Evolutionary conservation across 2,329 filamentous ascomycete species (phyloP), one percentile per base, ranked within the genome.

Genomic region (Fusarium nygamai): DNA sequence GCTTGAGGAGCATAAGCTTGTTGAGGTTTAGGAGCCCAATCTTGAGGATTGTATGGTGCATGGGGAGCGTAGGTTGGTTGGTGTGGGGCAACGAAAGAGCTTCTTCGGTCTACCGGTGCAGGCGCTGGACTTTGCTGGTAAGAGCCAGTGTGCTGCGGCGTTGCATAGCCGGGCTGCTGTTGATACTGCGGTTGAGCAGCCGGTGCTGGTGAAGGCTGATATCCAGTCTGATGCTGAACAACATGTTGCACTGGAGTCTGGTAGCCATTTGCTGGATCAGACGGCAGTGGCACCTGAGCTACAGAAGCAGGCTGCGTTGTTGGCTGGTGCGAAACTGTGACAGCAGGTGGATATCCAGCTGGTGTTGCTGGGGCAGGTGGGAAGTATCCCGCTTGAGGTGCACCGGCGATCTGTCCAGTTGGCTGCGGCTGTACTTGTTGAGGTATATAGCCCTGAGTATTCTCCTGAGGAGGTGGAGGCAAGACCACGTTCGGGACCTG

Each of bases 21-120:
- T 3, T 61, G 59, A 16, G 41, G 33, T 6, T 72, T 38, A 3
- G 69, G 48, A 2, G 54, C 48, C 8, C 64, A 74, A 13, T 75
- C 47, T n/a, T 76, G 75, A 16, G 75, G 67, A 6, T 75, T 63
- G 16, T 73, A 69, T 1, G 61, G 34, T 1, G 51, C 58, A 8
- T 73, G 73, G 7, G 63, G 51, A 7, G 48, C 27, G 5, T 27
- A 60, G 5, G 58, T 1, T 13, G 62, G 46, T 10, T 73, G 73
- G 1, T 54, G 24, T 4, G 16, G 54, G 14, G 19, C 53, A 9
- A 64, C 11, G 6, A 53, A 20, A 0, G 75, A 76, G 7, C 64
- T 39, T n/a, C 67, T 53, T 50, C 64, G 13, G 1, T 74, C 47
- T 10, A 29, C 27, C 0, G 57, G 31, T 2, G 50, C 56, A 5